Evolutionary conservation across 78 protist species (phyloP), one percentile per base, ranked within the genome.

Genomic region (Dictyostelium citrinum): DNA sequence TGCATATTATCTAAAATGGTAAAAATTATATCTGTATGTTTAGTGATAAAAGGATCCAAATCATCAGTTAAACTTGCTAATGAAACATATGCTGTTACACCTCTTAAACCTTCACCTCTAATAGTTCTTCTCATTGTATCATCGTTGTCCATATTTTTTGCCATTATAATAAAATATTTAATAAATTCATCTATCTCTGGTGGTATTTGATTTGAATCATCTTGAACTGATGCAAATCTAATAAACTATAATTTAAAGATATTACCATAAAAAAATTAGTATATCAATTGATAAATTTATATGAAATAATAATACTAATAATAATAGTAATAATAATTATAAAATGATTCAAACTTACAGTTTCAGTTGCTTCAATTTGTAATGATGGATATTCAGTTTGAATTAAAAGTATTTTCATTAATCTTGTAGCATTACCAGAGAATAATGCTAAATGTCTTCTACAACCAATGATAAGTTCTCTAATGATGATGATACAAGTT

Each of bases 1-100:
- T 88, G 93, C 93, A 88, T 88, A n/a, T 88, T 88, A 68, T 78
- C 93, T 22, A 88, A 68, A 68, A 88, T 88, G 17, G 93, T 88
- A 9, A 71, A 45, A 39, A 78, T 41, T 49, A 88, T 88, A 14
- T 78, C 85, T 35, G 83, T 33, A 46, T 88, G 81, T 22, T 39
- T 88, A 0, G 93, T 31, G 16, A 88, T 88, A 46, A 78, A 88
- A 3, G 85, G 17, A 68, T 88, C 93, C 9, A 88, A 33, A 43
- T 88, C 93, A 35, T 88, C 93, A 6, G 70, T 46, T 24, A 88
- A 49, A 67, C 81, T 71, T 12, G 72, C 31, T 33, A 88, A 55
- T 37, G 93, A 78, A 27, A 88, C 75, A 17, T 88, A 88, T 5
- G 93, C 93, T 3, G 60, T 78, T 9, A 88, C 72, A 43, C 93